Conservation (phyloP, 352 stramenopile species). For the Globisporangium uncinulatum region DNA sequence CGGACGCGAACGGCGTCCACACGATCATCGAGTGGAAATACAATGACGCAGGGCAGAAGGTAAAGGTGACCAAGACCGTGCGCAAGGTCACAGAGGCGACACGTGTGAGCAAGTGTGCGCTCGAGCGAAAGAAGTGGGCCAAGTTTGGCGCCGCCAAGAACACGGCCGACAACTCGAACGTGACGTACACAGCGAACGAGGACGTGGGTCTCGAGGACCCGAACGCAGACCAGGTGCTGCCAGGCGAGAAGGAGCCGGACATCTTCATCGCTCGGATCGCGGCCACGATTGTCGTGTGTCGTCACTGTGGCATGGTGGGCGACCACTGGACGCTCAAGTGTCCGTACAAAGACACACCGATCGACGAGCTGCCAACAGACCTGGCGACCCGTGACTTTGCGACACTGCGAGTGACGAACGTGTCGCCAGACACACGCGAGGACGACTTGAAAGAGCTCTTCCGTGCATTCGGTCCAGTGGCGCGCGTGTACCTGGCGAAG, state of each 20-base stretch:
- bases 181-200: conserved; percentile 85
- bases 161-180: conserved; percentile 72
- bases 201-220: conserved; percentile 78
- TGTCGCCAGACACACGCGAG: conserved; percentile 97
- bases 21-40: conserved; percentile 89
- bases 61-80: conserved; percentile 89
- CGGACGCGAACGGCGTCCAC: conserved; percentile 73
- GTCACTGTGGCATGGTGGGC: conserved; percentile 87
- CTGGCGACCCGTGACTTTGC: conserved; percentile 71
- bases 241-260: conserved; percentile 83
- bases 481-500: conserved; percentile 97
- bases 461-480: conserved; percentile 93
- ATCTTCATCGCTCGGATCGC: conserved; percentile 83
- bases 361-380: conserved; percentile 72
- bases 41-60: conserved; percentile 85
- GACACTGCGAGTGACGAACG: conserved; percentile 98
- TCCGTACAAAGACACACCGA: conserved; percentile 87
- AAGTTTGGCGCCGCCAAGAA: conserved; percentile 82
- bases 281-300: conserved; percentile 87
- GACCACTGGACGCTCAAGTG: conserved; percentile 90
- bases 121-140: conserved; percentile 79
- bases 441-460: conserved; percentile 99
- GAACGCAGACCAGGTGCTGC: conserved; percentile 82
- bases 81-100: conserved; percentile 84
- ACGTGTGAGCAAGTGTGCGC: conserved; percentile 74